These are phyloP conservation scores for Fusarium sp. DNA, from an alignment of 2,329 filamentous ascomycete species.

Conservation along the genomic window DNA sequence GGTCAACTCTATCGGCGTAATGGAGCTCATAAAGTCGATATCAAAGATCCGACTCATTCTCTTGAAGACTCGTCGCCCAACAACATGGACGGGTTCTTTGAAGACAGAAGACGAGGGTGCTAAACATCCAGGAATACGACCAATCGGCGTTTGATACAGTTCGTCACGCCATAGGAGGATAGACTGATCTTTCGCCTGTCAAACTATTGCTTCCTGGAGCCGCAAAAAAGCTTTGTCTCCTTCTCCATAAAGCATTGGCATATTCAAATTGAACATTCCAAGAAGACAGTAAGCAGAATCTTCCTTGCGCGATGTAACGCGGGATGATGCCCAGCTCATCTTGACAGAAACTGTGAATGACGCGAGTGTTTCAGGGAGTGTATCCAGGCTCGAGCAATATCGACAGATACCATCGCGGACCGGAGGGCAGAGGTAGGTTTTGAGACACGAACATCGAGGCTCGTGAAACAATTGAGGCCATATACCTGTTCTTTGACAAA, in stretches of 20 bases:
- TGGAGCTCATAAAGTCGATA: slow-evolving; percentile 33
- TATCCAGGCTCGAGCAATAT: slow-evolving; percentile 18
- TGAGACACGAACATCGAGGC: slow-evolving; percentile 32
- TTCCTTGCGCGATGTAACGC: slow-evolving; percentile 45
- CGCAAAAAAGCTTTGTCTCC: slow-evolving; percentile 44
- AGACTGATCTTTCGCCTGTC: slow-evolving; percentile 43
- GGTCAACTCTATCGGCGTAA: slow-evolving; percentile 36
- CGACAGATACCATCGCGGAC: slow-evolving; percentile 39
- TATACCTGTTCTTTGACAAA: slow-evolving; percentile 35
- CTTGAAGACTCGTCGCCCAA: slow-evolving; percentile 36
- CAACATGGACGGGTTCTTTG: slow-evolving; percentile 22
- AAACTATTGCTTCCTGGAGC: slow-evolving; percentile 42
- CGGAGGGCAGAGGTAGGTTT: background rate
- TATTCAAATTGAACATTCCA: slow-evolving; percentile 48
- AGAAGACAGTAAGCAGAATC: slow-evolving; percentile 50
- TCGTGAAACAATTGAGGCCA: slow-evolving; percentile 38
- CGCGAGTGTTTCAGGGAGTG: slow-evolving; percentile 36
- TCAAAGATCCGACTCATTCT: slow-evolving; percentile 29
- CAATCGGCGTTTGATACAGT: background rate
- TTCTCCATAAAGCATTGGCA: slow-evolving; percentile 48
- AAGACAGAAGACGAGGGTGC: slow-evolving; percentile 28
- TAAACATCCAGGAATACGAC: slow-evolving; percentile 30
- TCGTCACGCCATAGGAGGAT: slow-evolving; percentile 34
- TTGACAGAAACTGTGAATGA: slow-evolving; percentile 43
- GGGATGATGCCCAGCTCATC: slow-evolving; percentile 46